Conservation (phyloP, 768 basidiomycete genomes). For the Leccinum truebloodii region DNA sequence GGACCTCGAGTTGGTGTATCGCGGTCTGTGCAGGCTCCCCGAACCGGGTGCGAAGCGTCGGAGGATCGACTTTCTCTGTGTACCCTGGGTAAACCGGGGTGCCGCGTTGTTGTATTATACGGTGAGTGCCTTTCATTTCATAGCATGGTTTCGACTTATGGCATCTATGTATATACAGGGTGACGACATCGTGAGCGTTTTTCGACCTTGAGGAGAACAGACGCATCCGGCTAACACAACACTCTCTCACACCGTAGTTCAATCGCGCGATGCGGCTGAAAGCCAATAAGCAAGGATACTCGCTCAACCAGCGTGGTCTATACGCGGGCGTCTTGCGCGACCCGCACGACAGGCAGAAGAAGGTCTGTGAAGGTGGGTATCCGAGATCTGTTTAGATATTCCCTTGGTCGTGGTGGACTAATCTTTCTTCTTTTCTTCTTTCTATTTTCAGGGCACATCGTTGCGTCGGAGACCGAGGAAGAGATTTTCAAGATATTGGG, state of each 20-base stretch:
- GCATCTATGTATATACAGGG: slow-evolving; percentile 47
- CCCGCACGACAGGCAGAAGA: slow-evolving; percentile 58
- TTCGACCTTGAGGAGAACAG: neutral
- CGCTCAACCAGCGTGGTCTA: slow-evolving; percentile 86
- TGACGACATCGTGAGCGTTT: slow-evolving; percentile 76
- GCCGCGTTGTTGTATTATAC: slow-evolving; percentile 93
- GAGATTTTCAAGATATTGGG: slow-evolving; percentile 81
- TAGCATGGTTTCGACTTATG: neutral
- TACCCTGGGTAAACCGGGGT: slow-evolving; percentile 78
- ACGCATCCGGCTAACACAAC: neutral
- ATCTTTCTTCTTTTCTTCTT: neutral
- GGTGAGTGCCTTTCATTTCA: slow-evolving; percentile 40
- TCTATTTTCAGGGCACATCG: slow-evolving; percentile 49
- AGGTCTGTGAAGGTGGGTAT: slow-evolving; percentile 54
- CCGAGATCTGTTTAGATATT: neutral
- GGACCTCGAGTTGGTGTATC: slow-evolving; percentile 76
- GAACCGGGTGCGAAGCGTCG: slow-evolving; percentile 50
- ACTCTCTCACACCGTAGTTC: slow-evolving; percentile 51
- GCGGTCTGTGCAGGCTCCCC: slow-evolving; percentile 72
- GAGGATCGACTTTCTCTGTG: slow-evolving; percentile 82
- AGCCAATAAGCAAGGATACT: slow-evolving; percentile 78
- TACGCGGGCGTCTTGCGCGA: slow-evolving; percentile 73
- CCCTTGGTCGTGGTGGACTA: neutral
- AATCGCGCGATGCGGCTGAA: slow-evolving; percentile 87
- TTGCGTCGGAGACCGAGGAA: slow-evolving; percentile 83